Conservation (phyloP, 495 filamentous ascomycete species). For the Podospora appendiculata region DNA sequence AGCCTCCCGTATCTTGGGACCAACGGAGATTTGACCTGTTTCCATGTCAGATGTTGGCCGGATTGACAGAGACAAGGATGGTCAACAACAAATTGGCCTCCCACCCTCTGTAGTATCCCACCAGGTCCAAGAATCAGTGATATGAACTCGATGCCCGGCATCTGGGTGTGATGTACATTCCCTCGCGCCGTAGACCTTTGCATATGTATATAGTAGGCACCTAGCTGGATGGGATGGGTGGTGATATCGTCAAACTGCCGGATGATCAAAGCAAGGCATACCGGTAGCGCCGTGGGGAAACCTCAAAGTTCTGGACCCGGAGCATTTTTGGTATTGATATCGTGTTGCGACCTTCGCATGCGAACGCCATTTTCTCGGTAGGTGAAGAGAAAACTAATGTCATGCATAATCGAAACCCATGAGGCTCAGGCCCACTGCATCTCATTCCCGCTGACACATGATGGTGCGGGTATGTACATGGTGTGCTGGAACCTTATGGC, state of each 20-base stretch:
- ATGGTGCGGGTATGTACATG: slow-evolving; percentile 10
- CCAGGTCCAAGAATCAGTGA: not conserved
- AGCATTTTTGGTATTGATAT: not conserved
- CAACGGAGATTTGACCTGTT: not conserved
- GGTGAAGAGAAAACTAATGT: not conserved
- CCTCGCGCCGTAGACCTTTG: not conserved
- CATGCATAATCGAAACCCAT: slow-evolving; percentile 2
- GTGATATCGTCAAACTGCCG: no score
- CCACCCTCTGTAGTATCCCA: not conserved
- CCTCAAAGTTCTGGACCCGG: no score
- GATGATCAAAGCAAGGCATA: no score
- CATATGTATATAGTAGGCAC: not conserved
- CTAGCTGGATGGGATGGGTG: no score
- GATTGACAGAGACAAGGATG: not conserved
- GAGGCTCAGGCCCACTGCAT: slow-evolving; percentile 15
- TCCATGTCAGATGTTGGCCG: not conserved
- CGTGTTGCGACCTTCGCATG: not conserved
- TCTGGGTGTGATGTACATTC: not conserved
- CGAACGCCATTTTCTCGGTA: not conserved
- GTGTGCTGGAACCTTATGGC: slow-evolving; percentile 1
- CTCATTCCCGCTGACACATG: slow-evolving; percentile 7
- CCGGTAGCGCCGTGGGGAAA: no score
- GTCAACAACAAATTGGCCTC: not conserved
- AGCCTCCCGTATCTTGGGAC: no score
- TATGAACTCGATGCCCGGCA: not conserved